Base-by-base conservation (phyloP, 2,329 filamentous ascomycete species). In the Fonsecaea pugnacius region DNA sequence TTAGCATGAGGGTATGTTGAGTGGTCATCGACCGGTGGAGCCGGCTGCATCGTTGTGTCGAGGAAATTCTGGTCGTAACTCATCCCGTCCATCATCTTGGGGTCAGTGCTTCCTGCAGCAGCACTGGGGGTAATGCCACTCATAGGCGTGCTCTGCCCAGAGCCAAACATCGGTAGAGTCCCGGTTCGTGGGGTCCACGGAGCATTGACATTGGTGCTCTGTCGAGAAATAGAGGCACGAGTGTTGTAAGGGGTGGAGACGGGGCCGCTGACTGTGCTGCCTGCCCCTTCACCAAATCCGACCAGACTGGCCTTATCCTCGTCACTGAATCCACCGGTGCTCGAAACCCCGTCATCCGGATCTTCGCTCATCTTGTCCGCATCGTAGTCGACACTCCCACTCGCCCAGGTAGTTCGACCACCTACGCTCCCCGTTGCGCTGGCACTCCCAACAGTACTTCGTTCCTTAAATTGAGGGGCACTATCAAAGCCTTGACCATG, bases 261-360 rank as follows among this genome's bases (percentile, higher is more conserved):
- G 43, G 91, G 91, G 0, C 92, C 92, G 65, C 88, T 91, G 63
- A 93, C 88, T 4, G 92, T 92, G 75, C 90, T 92, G 70, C 89
- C 91, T 9, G 94, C 93, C 36, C 93, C 94, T 76, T 97, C 93
- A 56, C 94, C 94, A 71, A 97, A 97, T 0, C 90, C 94, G 9
- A 97, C 94, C 5, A 97, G 83, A 67, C 90, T 94, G 2, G 89
- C 91, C 58, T 88, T 89, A 7, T 89, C 90, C 72, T 96, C 92
- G 71, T 96, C 92, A 71, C 91, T 94, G 84, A 95, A 89, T 64
- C 90, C 91, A 69, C 91, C 90, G 57, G 89, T 85, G 67, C 87
- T 88, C 32, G 87, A 87, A 8, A 82, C 81, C 4, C 78, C 84
- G 46, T 84, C 87, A 59, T 86, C 82, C 67, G 85, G 85, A 73